Evolutionary conservation across 139 green algal genomes (phyloP), one percentile per base, ranked within the genome.

Genomic region (Volvox africanus): DNA sequence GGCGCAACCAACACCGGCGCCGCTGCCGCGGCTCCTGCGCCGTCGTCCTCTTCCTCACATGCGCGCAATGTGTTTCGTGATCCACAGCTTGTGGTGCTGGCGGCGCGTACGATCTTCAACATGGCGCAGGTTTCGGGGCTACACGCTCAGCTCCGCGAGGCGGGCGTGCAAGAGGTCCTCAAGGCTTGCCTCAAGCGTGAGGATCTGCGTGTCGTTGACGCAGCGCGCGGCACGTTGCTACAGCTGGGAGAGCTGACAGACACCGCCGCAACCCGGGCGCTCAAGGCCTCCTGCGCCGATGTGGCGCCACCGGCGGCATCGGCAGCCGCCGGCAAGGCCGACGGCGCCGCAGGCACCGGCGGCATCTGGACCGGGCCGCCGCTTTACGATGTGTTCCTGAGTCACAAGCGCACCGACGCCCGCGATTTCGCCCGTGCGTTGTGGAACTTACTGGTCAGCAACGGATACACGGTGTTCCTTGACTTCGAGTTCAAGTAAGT

Each of bases 381-480:
- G 88, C 44, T 86, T 36, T 92, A 87, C 83, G 83, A 89, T 77
- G 89, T 92, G 33, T 92, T 92, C 62, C 89, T 92, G 1, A 87
- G 69, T 30, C 89, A 92, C 75, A 86, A 85, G 77, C 82, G 89
- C 0, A 85, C 89, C n/a, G 89, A 92, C 76, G 83, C 89, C 0
- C 82, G 85, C 26, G 89, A 92, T 83, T 92, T 92, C 76, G 89
- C 89, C 28, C 75, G 89, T 20, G 89, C 82, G 75, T 75, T 92
- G 76, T 92, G 80, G 71, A 92, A 92, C 83, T 83, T 92, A 33
- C 37, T 92, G 26, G 83, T 86, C 37, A 76, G 55, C 55, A 82
- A 82, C 73, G 89, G 89, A 33, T 89, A 89, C 89, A 92, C 68
- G 22, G 81, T 82, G 33, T 92, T 90, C 76, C 83, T 92, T 35